A percentile compares a stretch with the other conserved stretches of the same genome.
phyloP scores from a whole-genome alignment of 139 green algal genomes.

The Picochlorum costavermella region DNA sequence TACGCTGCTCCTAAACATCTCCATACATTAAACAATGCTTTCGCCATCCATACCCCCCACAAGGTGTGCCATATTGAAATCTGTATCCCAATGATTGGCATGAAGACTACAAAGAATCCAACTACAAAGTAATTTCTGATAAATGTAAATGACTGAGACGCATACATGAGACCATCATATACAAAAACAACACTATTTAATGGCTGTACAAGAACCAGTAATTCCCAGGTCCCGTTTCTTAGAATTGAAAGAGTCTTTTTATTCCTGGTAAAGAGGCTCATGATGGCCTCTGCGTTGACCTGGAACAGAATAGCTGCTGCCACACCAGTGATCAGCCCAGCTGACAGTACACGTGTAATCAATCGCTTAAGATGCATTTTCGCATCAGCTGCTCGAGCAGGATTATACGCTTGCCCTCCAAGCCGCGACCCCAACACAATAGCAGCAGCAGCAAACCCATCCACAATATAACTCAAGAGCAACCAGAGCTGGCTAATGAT shows the following conservation, averaged over 20 bases:
- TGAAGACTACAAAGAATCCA: constrained; percentile 46
- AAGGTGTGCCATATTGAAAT: constrained; percentile 19
- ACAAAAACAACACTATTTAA: constrained; percentile 59
- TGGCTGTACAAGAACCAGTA: constrained; percentile 41
- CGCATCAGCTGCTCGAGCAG: constrained; percentile 1
- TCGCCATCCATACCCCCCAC: constrained; percentile 41
- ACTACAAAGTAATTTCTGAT: constrained; percentile 36
- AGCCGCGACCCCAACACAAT: constrained; percentile 53
- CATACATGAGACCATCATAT: constrained; percentile 54
- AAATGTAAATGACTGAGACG: constrained; percentile 46
- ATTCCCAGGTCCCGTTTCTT: constrained; percentile 27
- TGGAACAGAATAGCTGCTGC: constrained; percentile 17
- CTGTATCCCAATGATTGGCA: constrained; percentile 25
- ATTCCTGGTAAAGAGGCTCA: constrained; percentile 39
- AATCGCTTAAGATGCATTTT: constrained; percentile 25
- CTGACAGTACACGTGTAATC: constrained; percentile 30
- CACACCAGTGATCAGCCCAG: constrained; percentile 25
- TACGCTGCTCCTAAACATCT: constrained; percentile 30
- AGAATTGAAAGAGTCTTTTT: constrained; percentile 4
- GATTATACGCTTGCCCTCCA: neutral
- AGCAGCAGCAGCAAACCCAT: constrained; percentile 59
- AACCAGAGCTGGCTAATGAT: constrained; percentile 60
- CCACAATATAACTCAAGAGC: constrained; percentile 45
- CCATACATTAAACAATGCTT: constrained; percentile 46
- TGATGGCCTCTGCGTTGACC: constrained; percentile 10